phyloP scores from a whole-genome alignment of 2,329 filamentous ascomycete genomes.

The Chaetomium strumarium region DNA sequence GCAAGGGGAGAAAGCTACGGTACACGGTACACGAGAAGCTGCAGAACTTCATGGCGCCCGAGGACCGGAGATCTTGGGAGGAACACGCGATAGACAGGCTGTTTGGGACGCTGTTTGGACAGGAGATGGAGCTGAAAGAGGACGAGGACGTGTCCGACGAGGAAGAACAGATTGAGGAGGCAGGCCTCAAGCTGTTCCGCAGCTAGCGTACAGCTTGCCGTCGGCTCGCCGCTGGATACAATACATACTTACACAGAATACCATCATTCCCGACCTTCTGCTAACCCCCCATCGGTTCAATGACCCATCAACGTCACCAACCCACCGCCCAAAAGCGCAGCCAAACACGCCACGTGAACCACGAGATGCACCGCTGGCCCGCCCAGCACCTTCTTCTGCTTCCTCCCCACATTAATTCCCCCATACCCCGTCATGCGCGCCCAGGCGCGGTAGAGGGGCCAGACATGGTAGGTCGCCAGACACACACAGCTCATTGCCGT shows the following conservation, averaged over 20 bases:
- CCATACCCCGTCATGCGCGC: slow-evolving; percentile 26
- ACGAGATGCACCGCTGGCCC: slow-evolving; percentile 42
- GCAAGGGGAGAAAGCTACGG: slow-evolving; percentile 88
- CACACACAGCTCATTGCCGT: slow-evolving; percentile 33
- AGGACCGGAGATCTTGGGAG: slow-evolving; percentile 76
- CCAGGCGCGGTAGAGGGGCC: slow-evolving; percentile 41
- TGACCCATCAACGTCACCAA: slow-evolving; percentile 4
- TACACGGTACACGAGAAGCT: slow-evolving; percentile 96
- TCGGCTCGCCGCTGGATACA: slow-evolving; percentile 1
- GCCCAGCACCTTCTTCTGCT: slow-evolving; percentile 33
- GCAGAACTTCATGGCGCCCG: slow-evolving; percentile 95
- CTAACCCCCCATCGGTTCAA: not conserved
- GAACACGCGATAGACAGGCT: slow-evolving; percentile 70
- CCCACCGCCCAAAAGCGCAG: slow-evolving; percentile 30
- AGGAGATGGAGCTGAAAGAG: slow-evolving; percentile 61
- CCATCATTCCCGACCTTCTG: not conserved
- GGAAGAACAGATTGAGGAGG: slow-evolving; percentile 48
- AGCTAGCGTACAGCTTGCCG: slow-evolving; percentile 24
- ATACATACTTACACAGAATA: not conserved
- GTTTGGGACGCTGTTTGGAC: slow-evolving; percentile 69
- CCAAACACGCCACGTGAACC: slow-evolving; percentile 36
- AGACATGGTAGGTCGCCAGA: slow-evolving; percentile 45
- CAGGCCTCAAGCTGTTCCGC: slow-evolving; percentile 49
- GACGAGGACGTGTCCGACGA: slow-evolving; percentile 43
- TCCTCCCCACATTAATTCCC: slow-evolving; percentile 11